Percentiles rank a stretch among this genome's conserved stretches.
phyloP scores from a whole-genome alignment of 441 rosid genomes.

The Daphne laureola region DNA sequence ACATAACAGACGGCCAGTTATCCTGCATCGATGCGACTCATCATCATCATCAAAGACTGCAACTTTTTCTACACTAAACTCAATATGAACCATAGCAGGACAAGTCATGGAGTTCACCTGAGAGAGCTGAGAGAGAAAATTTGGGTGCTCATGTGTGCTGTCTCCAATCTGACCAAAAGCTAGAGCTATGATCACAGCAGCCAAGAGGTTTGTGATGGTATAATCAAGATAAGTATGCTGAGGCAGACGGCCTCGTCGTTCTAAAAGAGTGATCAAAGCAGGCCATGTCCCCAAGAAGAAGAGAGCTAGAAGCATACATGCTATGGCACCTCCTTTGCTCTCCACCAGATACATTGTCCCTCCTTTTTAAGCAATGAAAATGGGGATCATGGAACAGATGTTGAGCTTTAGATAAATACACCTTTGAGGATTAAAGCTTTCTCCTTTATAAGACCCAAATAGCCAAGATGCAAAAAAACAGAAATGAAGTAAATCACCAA shows the following conservation, averaged over 20 bases:
- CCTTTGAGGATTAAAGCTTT: too few relatives aligned
- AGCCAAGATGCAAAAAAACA: too few relatives aligned
- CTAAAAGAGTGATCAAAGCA: slow-evolving; percentile 66
- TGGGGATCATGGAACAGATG: too few relatives aligned
- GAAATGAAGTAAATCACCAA: too few relatives aligned
- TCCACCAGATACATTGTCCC: slow-evolving; percentile 44
- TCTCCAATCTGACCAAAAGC: slow-evolving; percentile 67
- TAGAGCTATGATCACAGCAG: slow-evolving; percentile 62
- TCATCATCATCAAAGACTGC: background rate
- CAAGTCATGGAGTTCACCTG: slow-evolving; percentile 33
- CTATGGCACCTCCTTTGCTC: slow-evolving; percentile 83
- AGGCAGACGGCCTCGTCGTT: slow-evolving; percentile 86
- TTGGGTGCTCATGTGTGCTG: slow-evolving; percentile 37
- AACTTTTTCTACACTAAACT: background rate
- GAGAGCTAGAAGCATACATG: slow-evolving; percentile 70
- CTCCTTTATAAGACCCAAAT: too few relatives aligned
- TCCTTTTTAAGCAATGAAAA: too few relatives aligned
- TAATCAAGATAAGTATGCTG: slow-evolving; percentile 89
- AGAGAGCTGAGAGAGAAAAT: slow-evolving; percentile 56
- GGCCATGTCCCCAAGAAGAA: slow-evolving; percentile 86
- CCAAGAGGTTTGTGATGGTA: slow-evolving; percentile 61
- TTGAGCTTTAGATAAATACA: too few relatives aligned
- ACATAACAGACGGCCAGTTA: slow-evolving; percentile 71
- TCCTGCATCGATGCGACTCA: slow-evolving; percentile 38
- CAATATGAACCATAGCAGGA: background rate